These are phyloP conservation scores for Mesotaenium endlicherianum DNA, from an alignment of 139 green algal genomes.

Conservation along the genomic window DNA sequence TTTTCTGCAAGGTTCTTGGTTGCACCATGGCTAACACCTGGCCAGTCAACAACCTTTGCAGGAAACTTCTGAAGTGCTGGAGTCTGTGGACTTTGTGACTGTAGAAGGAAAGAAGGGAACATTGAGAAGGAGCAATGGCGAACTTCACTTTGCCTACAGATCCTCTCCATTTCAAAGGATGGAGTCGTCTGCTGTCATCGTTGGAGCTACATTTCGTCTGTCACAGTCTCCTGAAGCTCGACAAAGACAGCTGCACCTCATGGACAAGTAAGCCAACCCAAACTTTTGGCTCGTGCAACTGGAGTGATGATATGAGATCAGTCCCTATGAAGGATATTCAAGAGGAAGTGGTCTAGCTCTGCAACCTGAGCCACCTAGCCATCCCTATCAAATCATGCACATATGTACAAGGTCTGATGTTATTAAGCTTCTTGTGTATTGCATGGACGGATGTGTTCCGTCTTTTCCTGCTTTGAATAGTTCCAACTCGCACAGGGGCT, in stretches of 20 bases:
- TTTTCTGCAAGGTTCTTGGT: background rate
- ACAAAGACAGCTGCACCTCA: slow-evolving; percentile 32
- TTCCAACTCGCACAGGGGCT: no score
- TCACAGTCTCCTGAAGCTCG: background rate
- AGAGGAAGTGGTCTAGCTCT: background rate
- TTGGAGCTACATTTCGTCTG: slow-evolving; percentile 47
- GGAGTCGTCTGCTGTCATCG: slow-evolving; percentile 1
- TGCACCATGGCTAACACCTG: background rate
- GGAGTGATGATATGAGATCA: background rate
- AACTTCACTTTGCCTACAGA: slow-evolving; percentile 37
- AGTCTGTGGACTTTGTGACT: slow-evolving; percentile 48
- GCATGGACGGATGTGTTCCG: no score
- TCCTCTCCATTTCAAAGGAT: slow-evolving; percentile 51
- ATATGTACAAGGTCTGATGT: background rate
- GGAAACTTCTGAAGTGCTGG: slow-evolving; percentile 44
- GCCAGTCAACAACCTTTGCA: background rate
- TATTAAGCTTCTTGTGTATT: background rate
- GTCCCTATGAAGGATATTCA: background rate
- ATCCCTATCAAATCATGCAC: background rate
- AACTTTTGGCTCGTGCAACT: background rate
- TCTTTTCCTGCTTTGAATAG: no score
- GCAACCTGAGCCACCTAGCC: background rate
- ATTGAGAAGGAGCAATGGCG: slow-evolving; percentile 14
- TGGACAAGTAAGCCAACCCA: slow-evolving; percentile 31
- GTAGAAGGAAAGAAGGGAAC: background rate